Evolutionary conservation across 371 early-diverging fungal genomes (phyloP).

Genomic region (Choanephora cucurbitarum): DNA sequence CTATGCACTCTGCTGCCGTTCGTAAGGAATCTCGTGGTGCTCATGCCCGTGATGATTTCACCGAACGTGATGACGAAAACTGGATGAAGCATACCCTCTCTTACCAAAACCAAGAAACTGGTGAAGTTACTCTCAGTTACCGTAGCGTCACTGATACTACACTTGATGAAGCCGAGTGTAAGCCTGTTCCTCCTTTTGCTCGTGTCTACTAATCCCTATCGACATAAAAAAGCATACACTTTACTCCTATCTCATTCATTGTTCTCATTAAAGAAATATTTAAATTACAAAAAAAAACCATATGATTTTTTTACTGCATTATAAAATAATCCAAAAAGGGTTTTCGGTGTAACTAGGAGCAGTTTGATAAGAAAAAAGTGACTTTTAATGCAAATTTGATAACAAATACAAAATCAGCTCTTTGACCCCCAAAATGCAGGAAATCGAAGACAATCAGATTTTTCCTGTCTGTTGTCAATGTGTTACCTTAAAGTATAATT

Average conservation of each 20-base stretch:
- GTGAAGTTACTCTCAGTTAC: conserved; percentile 81
- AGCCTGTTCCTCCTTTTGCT: conserved; percentile 90
- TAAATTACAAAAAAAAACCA: conserved; percentile 3
- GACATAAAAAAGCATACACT: not conserved
- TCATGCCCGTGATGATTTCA: conserved; percentile 95
- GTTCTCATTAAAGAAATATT: conserved; percentile 10
- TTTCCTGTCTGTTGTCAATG: too few relatives aligned
- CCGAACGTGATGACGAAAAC: conserved; percentile 85
- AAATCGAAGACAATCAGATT: too few relatives aligned
- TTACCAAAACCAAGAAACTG: conserved; percentile 85
- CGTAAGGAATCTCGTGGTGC: conserved; percentile 98
- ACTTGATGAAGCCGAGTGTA: conserved; percentile 91
- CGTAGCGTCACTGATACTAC: conserved; percentile 81
- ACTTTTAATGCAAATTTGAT: too few relatives aligned
- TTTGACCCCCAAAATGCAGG: too few relatives aligned
- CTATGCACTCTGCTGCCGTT: conserved; percentile 94
- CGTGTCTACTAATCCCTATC: conserved; percentile 81
- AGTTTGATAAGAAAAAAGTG: too few relatives aligned
- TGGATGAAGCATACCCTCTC: conserved; percentile 99
- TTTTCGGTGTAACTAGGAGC: too few relatives aligned
- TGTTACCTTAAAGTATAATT: too few relatives aligned
- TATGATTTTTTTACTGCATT: not conserved
- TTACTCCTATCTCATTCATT: not conserved
- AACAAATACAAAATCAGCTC: too few relatives aligned
- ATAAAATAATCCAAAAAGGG: too few relatives aligned